Percentiles rank a stretch among this genome's conserved stretches.
Evolutionary conservation across 805 yeast genomes (phyloP).

Genomic region (Zygoascus flipseniorum): DNA sequence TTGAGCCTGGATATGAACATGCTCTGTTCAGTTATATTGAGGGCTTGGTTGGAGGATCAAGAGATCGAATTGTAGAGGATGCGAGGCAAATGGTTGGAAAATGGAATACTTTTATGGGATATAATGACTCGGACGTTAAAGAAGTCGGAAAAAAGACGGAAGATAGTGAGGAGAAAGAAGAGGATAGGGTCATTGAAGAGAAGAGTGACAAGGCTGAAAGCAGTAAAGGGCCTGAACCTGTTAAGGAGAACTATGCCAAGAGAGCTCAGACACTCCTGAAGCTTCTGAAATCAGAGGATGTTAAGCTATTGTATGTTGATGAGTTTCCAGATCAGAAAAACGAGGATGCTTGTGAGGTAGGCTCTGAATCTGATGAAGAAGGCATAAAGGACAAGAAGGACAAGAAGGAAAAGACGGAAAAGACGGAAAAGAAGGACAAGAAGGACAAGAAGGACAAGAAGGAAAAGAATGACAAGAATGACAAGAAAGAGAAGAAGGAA

Average conservation of each 20-base stretch:
- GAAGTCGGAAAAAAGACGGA: constrained; percentile 11
- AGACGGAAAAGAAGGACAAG: constrained; percentile 11
- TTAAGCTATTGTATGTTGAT: constrained; percentile 13
- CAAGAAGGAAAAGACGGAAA: constrained; percentile 8
- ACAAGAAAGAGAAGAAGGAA: constrained; percentile 5
- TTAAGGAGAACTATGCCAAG: constrained; percentile 21
- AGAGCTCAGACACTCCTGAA: constrained; percentile 16
- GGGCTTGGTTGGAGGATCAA: constrained; percentile 64
- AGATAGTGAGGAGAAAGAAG: constrained; percentile 19
- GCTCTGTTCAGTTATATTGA: constrained; percentile 44
- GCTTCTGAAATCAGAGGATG: constrained; percentile 12
- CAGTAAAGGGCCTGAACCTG: background rate
- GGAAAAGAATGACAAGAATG: constrained; percentile 12
- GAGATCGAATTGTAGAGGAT: constrained; percentile 45
- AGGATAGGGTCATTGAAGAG: constrained; percentile 29
- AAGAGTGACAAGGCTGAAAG: background rate
- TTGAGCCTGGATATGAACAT: constrained; percentile 45
- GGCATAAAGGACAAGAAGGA: constrained; percentile 8
- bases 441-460: constrained; percentile 12
- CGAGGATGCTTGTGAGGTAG: constrained; percentile 11
- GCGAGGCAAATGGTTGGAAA: constrained; percentile 37
- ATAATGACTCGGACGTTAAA: constrained; percentile 9
- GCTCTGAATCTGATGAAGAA: constrained; percentile 5
- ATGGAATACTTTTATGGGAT: constrained; percentile 46
- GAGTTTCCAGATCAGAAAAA: constrained; percentile 8